Conservation (phyloP, 768 basidiomycete genomes). For the Suillus clintonianus region DNA sequence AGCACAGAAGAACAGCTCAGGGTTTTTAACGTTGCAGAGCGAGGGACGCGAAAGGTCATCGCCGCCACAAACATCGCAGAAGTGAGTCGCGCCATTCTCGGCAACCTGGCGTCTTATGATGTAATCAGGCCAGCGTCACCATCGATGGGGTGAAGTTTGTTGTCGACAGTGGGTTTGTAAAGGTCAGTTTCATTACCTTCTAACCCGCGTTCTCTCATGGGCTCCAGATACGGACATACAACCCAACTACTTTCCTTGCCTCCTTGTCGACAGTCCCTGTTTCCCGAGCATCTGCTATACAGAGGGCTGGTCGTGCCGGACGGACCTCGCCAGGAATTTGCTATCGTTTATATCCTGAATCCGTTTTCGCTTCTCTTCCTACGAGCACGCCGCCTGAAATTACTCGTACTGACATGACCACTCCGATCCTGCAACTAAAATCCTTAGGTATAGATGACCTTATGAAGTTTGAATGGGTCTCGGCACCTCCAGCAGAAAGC, state of each 20-base stretch:
- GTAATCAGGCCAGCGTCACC: conserved; percentile 83
- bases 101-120: neutral
- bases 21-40: conserved; percentile 78
- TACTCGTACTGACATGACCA: conserved; percentile 86
- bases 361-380: conserved; percentile 60
- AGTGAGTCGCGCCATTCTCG: conserved; percentile 37
- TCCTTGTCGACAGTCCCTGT: conserved; percentile 82
- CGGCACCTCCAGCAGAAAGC: conserved; percentile 82
- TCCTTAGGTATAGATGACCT: conserved; percentile 93
- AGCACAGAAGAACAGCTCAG: conserved; percentile 84
- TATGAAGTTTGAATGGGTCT: conserved; percentile 96
- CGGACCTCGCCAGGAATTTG: conserved; percentile 91
- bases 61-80: conserved; percentile 97
- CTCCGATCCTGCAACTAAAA: conserved; percentile 91
- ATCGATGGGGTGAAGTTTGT: conserved; percentile 96
- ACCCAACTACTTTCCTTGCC: conserved; percentile 83
- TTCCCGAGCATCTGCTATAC: conserved; percentile 87
- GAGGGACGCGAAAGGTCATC: conserved; percentile 84
- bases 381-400: conserved; percentile 86
- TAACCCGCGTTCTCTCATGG: neutral
- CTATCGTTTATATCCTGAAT: conserved; percentile 83
- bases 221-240: conserved; percentile 82
- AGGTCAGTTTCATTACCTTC: conserved; percentile 49
- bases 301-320: conserved; percentile 93
- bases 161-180: conserved; percentile 93